Percentiles rank a stretch among this genome's conserved stretches.
Conservation (phyloP, 441 rosid species). For the Dalechampia spathulata region DNA sequence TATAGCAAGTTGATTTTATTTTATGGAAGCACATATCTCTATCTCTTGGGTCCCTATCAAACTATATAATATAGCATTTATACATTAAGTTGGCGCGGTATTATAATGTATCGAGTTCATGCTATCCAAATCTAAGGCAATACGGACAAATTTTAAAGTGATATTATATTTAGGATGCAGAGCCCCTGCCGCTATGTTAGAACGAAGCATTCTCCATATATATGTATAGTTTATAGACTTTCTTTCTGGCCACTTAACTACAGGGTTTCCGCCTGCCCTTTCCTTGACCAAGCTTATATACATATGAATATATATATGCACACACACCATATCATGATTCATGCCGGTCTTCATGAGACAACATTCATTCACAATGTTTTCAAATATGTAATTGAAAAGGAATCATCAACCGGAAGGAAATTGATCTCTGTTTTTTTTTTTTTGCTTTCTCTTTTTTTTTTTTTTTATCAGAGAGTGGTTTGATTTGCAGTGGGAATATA, state of each 20-base stretch:
- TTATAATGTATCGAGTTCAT: constrained; percentile 19
- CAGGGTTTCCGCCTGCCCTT: constrained; percentile 2
- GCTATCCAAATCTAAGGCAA: not conserved
- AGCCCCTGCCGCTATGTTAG: constrained; percentile 27
- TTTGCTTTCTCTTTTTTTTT: too few species aligned
- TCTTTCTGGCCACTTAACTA: too few species aligned
- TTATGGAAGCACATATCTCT: not conserved
- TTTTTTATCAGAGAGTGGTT: too few species aligned
- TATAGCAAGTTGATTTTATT: not conserved
- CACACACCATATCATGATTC: not conserved
- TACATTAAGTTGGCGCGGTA: too few species aligned
- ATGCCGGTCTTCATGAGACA: constrained; percentile 4
- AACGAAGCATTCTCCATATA: too few species aligned
- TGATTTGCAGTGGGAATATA: too few species aligned
- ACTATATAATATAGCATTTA: too few species aligned
- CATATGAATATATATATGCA: not conserved
- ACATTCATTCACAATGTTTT: not conserved
- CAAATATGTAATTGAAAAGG: too few species aligned
- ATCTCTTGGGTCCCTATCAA: not conserved
- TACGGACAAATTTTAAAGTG: constrained; percentile 1
- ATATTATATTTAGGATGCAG: constrained; percentile 16
- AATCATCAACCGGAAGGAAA: too few species aligned
- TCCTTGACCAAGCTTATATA: not conserved
- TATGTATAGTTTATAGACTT: too few species aligned
- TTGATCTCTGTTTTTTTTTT: too few species aligned